These are phyloP conservation scores for Diaporthe destruens DNA, from an alignment of 2,329 filamentous ascomycete species.

Conservation along the genomic window DNA sequence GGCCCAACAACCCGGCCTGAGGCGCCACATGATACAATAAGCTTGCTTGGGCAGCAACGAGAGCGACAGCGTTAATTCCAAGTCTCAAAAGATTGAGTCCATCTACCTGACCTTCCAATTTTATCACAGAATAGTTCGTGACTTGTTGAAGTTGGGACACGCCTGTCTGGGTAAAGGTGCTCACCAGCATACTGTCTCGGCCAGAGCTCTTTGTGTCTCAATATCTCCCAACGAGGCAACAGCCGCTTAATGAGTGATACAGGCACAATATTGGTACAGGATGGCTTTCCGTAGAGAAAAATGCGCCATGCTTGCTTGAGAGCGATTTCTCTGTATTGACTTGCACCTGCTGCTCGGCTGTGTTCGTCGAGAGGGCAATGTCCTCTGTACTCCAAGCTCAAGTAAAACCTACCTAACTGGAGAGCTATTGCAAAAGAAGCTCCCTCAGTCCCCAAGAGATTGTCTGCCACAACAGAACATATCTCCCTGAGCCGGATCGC, in stretches of 20 bases:
- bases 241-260: neutral
- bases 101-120: neutral
- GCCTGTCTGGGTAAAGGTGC: neutral
- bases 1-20: neutral
- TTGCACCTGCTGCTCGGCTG: neutral
- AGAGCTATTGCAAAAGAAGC: no score
- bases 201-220: neutral
- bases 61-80: accelerated
- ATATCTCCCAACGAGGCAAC: neutral
- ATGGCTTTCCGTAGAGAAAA: accelerated
- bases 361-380: neutral
- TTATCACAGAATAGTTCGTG: no score
- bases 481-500: no score
- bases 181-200: no score
- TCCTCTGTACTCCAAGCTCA: neutral
- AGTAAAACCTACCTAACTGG: neutral
- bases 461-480: neutral
- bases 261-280: neutral
- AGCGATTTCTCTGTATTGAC: neutral
- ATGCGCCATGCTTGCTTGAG: neutral
- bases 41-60: neutral
- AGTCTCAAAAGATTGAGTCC: accelerated
- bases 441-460: neutral
- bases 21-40: neutral
- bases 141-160: neutral